Conservation (phyloP, 2,329 filamentous ascomycete genomes). For the Aspergillus latus region DNA sequence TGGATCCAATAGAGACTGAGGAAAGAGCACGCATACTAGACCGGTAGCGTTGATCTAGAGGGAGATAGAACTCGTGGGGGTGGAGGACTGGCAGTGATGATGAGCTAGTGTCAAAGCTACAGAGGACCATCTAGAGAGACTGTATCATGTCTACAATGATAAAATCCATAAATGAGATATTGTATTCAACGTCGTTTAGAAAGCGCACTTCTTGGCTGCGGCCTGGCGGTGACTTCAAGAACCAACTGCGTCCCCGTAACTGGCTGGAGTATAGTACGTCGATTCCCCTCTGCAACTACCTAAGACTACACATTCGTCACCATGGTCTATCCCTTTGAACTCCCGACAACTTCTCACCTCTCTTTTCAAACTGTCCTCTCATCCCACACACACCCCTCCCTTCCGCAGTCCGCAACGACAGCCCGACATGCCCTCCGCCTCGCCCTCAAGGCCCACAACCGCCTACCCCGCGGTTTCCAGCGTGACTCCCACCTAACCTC, state of each 20-base stretch:
- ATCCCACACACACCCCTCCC: conserved; percentile 82
- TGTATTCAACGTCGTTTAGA: background rate
- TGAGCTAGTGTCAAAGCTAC: background rate
- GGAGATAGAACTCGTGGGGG: background rate
- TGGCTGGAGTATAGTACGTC: background rate
- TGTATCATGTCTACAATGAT: background rate
- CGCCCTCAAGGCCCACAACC: conserved; percentile 84
- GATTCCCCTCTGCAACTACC: conserved; percentile 9
- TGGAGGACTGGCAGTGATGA: background rate
- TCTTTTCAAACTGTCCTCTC: conserved; percentile 75
- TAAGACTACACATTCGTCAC: conserved; percentile 15
- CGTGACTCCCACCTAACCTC: conserved; percentile 69
- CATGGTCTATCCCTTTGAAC: conserved; percentile 87
- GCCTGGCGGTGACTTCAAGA: conserved; percentile 25
- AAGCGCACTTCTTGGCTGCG: conserved; percentile 16
- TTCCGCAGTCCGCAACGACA: conserved; percentile 78
- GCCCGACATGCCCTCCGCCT: conserved; percentile 80
- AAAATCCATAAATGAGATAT: background rate
- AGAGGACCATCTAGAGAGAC: background rate
- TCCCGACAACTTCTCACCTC: conserved; percentile 87
- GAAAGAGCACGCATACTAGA: background rate
- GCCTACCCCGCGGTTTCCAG: conserved; percentile 66
- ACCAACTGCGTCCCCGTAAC: conserved; percentile 15
- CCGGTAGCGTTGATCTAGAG: background rate
- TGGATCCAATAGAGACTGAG: background rate